Base-by-base conservation (phyloP, 768 basidiomycete genomes). In the Rhodotorula sphaerocarpa region DNA sequence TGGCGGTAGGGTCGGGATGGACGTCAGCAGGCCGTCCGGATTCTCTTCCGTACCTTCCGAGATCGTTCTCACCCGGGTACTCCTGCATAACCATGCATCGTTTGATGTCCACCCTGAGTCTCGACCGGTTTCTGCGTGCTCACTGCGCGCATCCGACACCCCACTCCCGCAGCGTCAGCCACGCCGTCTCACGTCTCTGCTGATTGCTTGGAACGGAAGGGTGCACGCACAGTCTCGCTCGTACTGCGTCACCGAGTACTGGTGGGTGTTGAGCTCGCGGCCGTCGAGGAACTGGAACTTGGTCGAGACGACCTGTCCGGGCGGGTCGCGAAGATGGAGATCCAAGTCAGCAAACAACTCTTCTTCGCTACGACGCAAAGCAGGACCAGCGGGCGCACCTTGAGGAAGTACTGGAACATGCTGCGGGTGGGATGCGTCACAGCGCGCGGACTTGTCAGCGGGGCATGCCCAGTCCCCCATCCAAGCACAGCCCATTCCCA, bases 161-260 rank as follows among this genome's bases (percentile, higher is more conserved):
- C n/a, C n/a, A n/a, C n/a, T n/a, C n/a, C n/a, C n/a, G n/a, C n/a
- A n/a, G n/a, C n/a, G n/a, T n/a, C n/a, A n/a, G n/a, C n/a, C n/a
- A n/a, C n/a, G n/a, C n/a, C n/a, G n/a, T n/a, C n/a, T n/a, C n/a
- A n/a, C n/a, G n/a, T n/a, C n/a, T n/a, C n/a, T n/a, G n/a, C n/a
- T 14, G 28, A 31, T 1, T 31, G 16, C 15, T 28, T 4, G 18
- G 30, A 20, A 28, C 15, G 47, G 25, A 16, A 34, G 30, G 6
- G 10, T 7, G 46, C 15, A 55, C 67, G 34, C 73, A 57, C 97
- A 78, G 75, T 99, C 90, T 27, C 95, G 86, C 76, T 97, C 95
- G 75, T 96, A 99, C 67, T 89, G 87, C 3, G 93, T 97, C 10
- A 86, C 86, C 72, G 90, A 92, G 76, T 95, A 97, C 75, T 99